A percentile compares a stretch with the other conserved stretches of the same genome.
Conservation (phyloP, 139 green algal genomes). For the Astrephomene gubernaculifera region DNA sequence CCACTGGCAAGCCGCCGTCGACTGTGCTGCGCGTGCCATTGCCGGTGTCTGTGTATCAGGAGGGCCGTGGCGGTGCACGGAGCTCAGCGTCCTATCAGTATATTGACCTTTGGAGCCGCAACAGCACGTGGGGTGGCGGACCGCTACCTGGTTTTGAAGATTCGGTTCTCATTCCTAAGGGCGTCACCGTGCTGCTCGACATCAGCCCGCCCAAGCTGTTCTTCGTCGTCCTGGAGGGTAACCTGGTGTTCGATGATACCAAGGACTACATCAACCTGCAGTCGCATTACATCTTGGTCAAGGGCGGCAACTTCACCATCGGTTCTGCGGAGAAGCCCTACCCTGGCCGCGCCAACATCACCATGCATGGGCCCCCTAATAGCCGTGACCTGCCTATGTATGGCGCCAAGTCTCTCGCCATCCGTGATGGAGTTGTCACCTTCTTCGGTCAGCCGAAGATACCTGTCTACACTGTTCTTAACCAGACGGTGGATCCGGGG, state of each 20-base stretch:
- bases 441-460: conserved; percentile 69
- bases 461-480: conserved; percentile 72
- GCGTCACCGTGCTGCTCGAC: conserved; percentile 70
- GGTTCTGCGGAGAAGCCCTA: conserved; percentile 58
- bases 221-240: conserved; percentile 65
- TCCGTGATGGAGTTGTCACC: conserved; percentile 65
- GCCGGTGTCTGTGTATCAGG: background rate
- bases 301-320: conserved; percentile 65
- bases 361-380: conserved; percentile 65
- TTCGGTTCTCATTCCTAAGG: conserved; percentile 55
- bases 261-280: conserved; percentile 49
- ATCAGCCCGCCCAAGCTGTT: conserved; percentile 61
- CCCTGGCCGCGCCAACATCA: conserved; percentile 66
- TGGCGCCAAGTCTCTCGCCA: conserved; percentile 72
- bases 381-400: conserved; percentile 73
- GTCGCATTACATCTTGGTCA: conserved; percentile 70
- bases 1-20: conserved; percentile 11
- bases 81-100: conserved; percentile 51
- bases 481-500: conserved; percentile 35
- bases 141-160: conserved; percentile 61
- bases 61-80: background rate
- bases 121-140: conserved; percentile 71
- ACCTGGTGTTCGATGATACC: conserved; percentile 65
- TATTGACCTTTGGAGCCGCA: conserved; percentile 70
- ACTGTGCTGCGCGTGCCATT: conserved; percentile 3